Evolutionary conservation across 306 rosid species (phyloP).

Genomic region (barrel medic (Medicago truncatula)): DNA sequence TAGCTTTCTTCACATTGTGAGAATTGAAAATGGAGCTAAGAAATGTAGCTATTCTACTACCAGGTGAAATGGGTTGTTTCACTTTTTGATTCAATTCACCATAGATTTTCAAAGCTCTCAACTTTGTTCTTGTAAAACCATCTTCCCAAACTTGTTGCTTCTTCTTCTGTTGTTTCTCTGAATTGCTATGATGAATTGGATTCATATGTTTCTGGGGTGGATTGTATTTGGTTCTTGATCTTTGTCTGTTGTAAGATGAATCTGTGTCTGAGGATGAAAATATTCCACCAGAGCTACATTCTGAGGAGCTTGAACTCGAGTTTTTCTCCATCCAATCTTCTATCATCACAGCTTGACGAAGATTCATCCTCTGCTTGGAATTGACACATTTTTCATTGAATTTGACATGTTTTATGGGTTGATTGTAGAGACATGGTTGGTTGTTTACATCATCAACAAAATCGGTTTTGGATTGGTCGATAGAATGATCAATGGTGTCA

Average conservation of each 20-base stretch:
- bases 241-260: conserved; percentile 43
- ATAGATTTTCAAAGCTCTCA: conserved; percentile 62
- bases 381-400: conserved; percentile 13
- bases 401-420: background rate
- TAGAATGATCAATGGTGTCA: conserved; percentile 64
- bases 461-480: conserved; percentile 62
- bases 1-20: conserved; percentile 71
- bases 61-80: conserved; percentile 80
- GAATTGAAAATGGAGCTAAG: conserved; percentile 71
- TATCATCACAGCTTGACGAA: conserved; percentile 43
- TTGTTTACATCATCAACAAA: conserved; percentile 39
- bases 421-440: conserved; percentile 29
- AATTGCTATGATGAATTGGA: background rate
- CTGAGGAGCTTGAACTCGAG: conserved; percentile 65
- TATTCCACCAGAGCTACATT: conserved; percentile 47
- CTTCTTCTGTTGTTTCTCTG: conserved; percentile 43
- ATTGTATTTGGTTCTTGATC: conserved; percentile 31
- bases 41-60: conserved; percentile 64
- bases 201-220: background rate
- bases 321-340: conserved; percentile 69
- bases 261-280: conserved; percentile 76
- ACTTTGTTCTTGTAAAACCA: conserved; percentile 61
- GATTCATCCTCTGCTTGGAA: conserved; percentile 40
- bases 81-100: conserved; percentile 64
- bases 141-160: conserved; percentile 28